Percentiles rank a stretch among this genome's conserved stretches.
Conservation (phyloP, 768 basidiomycete genomes). For the Kwoniella sp. region DNA sequence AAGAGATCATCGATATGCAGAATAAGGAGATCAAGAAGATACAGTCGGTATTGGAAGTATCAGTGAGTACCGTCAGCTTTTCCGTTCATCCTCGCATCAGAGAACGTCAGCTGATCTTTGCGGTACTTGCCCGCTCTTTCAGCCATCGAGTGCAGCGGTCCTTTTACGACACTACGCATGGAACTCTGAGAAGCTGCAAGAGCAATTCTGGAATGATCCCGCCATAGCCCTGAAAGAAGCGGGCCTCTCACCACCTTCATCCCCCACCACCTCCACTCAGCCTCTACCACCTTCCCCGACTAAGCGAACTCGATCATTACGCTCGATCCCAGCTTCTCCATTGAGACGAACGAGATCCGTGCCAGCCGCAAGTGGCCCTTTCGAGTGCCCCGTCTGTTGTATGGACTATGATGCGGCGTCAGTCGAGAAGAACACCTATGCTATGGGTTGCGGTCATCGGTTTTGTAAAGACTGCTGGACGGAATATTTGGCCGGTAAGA, state of each 20-base stretch:
- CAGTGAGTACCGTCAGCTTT: slow-evolving; percentile 67
- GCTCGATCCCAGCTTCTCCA: slow-evolving; percentile 39
- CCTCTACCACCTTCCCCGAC: slow-evolving; percentile 55
- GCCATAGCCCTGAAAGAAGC: slow-evolving; percentile 70
- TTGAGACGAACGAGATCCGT: slow-evolving; percentile 14
- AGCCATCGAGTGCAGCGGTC: slow-evolving; percentile 69
- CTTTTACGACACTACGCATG: slow-evolving; percentile 81
- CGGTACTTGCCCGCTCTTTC: not conserved
- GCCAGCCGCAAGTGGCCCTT: slow-evolving; percentile 59
- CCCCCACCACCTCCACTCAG: slow-evolving; percentile 51
- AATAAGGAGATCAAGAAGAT: slow-evolving; percentile 79
- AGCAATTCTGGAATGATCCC: slow-evolving; percentile 95
- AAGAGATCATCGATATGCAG: slow-evolving; percentile 77
- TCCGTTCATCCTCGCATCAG: no score
- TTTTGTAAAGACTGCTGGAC: slow-evolving; percentile 85
- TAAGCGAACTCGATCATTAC: slow-evolving; percentile 46
- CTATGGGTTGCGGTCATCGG: slow-evolving; percentile 77
- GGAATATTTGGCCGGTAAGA: slow-evolving; percentile 75
- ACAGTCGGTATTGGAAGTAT: slow-evolving; percentile 80
- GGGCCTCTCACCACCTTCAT: slow-evolving; percentile 63
- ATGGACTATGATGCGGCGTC: slow-evolving; percentile 62
- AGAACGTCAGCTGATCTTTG: not conserved
- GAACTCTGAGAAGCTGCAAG: slow-evolving; percentile 95
- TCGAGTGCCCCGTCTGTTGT: slow-evolving; percentile 93
- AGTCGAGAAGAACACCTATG: slow-evolving; percentile 63